These are phyloP conservation scores for Naganishia liquefaciens DNA, from an alignment of 1,284 basidiomycete species.

Conservation along the genomic window DNA sequence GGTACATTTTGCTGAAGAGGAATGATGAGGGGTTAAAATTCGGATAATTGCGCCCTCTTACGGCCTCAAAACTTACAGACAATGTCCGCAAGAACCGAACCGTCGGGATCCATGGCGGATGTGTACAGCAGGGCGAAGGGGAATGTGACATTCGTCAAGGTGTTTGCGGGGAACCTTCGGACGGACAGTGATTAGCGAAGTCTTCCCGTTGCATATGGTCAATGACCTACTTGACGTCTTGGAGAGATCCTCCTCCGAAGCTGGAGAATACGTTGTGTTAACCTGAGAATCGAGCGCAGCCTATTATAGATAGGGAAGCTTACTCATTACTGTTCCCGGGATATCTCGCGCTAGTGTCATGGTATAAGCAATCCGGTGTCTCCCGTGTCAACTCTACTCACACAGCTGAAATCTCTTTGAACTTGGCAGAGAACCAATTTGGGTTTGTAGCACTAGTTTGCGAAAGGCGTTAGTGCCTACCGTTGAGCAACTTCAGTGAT, in stretches of 20 bases:
- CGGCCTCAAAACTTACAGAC: constrained; percentile 39
- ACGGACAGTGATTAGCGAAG: neutral
- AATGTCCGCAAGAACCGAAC: constrained; percentile 63
- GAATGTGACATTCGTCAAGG: constrained; percentile 74
- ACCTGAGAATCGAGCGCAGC: too few relatives aligned
- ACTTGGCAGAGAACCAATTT: constrained; percentile 76
- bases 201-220: neutral
- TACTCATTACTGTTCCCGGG: constrained; percentile 65
- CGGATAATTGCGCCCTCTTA: too few relatives aligned
- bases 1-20: constrained; percentile 66
- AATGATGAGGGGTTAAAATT: neutral
- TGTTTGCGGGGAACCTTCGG: constrained; percentile 61
- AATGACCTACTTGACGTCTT: constrained; percentile 57
- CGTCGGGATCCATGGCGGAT: constrained; percentile 62
- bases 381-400: constrained; percentile 49
- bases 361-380: neutral
- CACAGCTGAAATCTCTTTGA: constrained; percentile 68
- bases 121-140: constrained; percentile 76
- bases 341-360: constrained; percentile 63
- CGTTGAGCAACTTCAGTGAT: neutral
- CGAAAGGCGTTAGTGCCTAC: neutral
- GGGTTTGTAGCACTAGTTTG: constrained; percentile 72
- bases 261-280: constrained; percentile 29
- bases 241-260: constrained; percentile 67
- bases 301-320: neutral